Conservation (phyloP, 306 rosid species). For the Vigna radiata region DNA sequence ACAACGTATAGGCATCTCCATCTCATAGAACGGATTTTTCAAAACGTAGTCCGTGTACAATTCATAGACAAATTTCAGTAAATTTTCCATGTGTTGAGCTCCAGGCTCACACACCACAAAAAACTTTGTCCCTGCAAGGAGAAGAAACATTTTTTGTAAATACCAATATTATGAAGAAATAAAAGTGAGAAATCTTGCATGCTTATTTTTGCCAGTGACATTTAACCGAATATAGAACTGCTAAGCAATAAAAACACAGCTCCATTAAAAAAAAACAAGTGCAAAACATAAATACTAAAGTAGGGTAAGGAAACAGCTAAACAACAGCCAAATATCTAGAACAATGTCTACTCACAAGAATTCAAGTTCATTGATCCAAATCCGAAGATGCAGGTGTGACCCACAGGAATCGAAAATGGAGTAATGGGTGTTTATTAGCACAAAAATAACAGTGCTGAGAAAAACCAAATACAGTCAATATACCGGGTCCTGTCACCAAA, state of each 20-base stretch:
- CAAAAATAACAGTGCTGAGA: neutral
- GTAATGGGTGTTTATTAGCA: slow-evolving; percentile 14
- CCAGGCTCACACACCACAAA: slow-evolving; percentile 91
- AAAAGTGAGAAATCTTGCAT: neutral
- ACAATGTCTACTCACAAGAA: neutral
- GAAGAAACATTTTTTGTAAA: slow-evolving; percentile 29
- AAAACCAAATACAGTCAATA: slow-evolving; percentile 15
- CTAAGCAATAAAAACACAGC: neutral
- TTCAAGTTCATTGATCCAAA: slow-evolving; percentile 27
- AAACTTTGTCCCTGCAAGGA: slow-evolving; percentile 76
- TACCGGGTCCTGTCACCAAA: neutral
- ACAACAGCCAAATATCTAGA: neutral
- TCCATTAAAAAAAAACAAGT: neutral
- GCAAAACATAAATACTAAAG: neutral
- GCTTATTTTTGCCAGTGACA: neutral
- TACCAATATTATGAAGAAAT: neutral
- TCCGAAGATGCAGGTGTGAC: slow-evolving; percentile 20
- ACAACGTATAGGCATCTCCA: slow-evolving; percentile 98
- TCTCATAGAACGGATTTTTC: slow-evolving; percentile 97
- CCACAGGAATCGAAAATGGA: neutral
- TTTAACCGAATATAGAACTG: neutral
- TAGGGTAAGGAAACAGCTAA: neutral
- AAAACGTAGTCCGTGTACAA: slow-evolving; percentile 84
- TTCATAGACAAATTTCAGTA: slow-evolving; percentile 77
- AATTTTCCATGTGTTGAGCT: slow-evolving; percentile 78